These are phyloP conservation scores for Globisporangium irregulare DNA, from an alignment of 352 stramenopile genomes.

Conservation along the genomic window DNA sequence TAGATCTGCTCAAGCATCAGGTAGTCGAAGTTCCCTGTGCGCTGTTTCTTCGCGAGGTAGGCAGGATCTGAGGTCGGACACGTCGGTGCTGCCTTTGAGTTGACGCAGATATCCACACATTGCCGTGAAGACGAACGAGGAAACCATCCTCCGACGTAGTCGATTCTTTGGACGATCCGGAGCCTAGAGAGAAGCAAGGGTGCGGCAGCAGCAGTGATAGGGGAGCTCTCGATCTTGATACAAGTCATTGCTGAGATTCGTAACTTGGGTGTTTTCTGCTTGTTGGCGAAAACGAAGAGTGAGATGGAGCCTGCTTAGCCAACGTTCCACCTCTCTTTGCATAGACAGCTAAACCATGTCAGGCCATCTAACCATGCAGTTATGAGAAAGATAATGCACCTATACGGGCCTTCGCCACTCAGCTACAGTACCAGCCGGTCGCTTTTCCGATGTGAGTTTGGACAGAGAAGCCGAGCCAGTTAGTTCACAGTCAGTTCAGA, in stretches of 20 bases:
- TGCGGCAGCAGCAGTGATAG: neutral
- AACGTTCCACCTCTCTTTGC: no score
- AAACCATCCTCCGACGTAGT: constrained; percentile 66
- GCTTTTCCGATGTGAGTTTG: neutral
- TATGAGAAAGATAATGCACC: constrained; percentile 2
- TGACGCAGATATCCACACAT: constrained; percentile 73
- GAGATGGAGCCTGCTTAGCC: neutral
- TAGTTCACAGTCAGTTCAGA: neutral
- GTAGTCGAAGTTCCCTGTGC: constrained; percentile 73
- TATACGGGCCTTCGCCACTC: neutral
- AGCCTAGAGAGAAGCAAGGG: neutral
- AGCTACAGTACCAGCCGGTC: neutral
- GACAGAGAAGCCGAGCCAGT: neutral
- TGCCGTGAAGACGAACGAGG: constrained; percentile 27
- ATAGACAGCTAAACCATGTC: no score
- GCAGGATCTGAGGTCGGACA: constrained; percentile 51
- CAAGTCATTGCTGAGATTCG: neutral
- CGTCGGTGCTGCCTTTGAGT: constrained; percentile 48
- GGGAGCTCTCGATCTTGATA: neutral
- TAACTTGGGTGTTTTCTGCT: neutral
- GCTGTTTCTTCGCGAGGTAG: constrained; percentile 60
- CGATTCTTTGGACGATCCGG: constrained; percentile 21
- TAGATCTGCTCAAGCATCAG: constrained; percentile 75
- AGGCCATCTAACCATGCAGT: neutral
- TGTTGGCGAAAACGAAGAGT: neutral